phyloP scores from a whole-genome alignment of 2,329 filamentous ascomycete species.

The Fusarium udum region DNA sequence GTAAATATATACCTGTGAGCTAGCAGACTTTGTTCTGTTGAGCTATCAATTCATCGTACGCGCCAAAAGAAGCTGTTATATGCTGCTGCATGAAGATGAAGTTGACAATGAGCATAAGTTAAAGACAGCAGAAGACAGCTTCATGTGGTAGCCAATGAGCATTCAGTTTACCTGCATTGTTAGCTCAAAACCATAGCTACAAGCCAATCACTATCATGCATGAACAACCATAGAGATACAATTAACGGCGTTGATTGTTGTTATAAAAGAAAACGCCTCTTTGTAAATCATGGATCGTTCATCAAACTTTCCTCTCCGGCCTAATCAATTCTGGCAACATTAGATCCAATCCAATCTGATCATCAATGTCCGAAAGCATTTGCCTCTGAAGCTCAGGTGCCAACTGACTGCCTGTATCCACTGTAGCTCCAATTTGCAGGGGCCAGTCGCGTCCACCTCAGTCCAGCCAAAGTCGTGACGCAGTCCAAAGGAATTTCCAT shows the following conservation, averaged over 20 bases:
- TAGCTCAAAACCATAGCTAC: slow-evolving; percentile 1
- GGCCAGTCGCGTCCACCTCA: slow-evolving; percentile 44
- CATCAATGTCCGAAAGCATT: neutral
- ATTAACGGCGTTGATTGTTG: neutral
- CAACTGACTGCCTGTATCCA: slow-evolving; percentile 11
- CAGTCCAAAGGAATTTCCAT: slow-evolving; percentile 44
- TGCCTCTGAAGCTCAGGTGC: slow-evolving; percentile 7
- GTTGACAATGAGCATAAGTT: neutral
- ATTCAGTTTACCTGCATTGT: neutral
- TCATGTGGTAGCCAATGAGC: slow-evolving; percentile 1
- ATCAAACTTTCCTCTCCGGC: neutral
- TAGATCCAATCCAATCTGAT: neutral
- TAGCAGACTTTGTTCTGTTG: neutral
- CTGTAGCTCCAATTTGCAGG: slow-evolving; percentile 32
- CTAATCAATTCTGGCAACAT: neutral
- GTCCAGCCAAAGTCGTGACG: slow-evolving; percentile 46
- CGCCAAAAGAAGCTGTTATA: neutral
- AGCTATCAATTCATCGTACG: neutral
- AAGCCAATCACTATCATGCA: neutral
- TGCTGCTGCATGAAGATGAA: neutral
- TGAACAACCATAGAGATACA: neutral
- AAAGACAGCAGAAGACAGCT: neutral
- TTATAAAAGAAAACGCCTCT: neutral
- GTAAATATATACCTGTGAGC: neutral
- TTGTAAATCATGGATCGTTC: neutral